These are phyloP conservation scores for Alternaria triticimaculans DNA, from an alignment of 2,329 filamentous ascomycete genomes.

Conservation along the genomic window DNA sequence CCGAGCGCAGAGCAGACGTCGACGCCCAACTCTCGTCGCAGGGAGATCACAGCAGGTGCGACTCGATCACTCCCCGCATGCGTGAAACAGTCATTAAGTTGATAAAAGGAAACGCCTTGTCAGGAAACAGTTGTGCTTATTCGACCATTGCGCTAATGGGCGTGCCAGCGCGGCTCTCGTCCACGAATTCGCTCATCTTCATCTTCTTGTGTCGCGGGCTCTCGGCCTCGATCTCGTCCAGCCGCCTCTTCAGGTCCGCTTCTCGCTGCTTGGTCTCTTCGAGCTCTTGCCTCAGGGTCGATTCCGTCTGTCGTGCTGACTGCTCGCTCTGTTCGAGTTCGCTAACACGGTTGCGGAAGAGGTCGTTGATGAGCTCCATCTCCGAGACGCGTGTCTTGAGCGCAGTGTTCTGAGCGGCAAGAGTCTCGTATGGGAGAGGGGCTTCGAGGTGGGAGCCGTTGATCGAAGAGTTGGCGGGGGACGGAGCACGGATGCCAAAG, in stretches of 20 bases:
- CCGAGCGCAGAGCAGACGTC: constrained; percentile 32
- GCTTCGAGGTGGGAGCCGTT: constrained; percentile 70
- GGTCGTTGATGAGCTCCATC: constrained; percentile 86
- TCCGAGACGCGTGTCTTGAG: constrained; percentile 96
- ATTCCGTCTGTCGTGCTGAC: constrained; percentile 64
- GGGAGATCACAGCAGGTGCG: constrained; percentile 7
- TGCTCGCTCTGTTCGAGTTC: constrained; percentile 80
- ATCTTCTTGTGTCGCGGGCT: constrained; percentile 63
- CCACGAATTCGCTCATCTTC: constrained; percentile 62
- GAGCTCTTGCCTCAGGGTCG: constrained; percentile 64
- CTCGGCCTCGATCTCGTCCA: constrained; percentile 67
- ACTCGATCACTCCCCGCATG: constrained; percentile 10
- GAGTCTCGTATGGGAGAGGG: constrained; percentile 79
- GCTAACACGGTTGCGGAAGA: constrained; percentile 71
- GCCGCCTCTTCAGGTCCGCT: constrained; percentile 78
- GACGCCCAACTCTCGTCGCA: constrained; percentile 23
- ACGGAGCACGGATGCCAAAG: constrained; percentile 55
- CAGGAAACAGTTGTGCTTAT: constrained; percentile 16
- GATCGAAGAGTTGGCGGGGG: constrained; percentile 64
- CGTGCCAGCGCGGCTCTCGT: constrained; percentile 50
- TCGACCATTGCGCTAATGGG: constrained; percentile 43
- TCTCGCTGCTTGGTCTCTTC: constrained; percentile 81
- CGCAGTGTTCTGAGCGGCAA: constrained; percentile 79
- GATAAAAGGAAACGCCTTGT: constrained; percentile 12
- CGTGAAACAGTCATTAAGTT: constrained; percentile 19